These are phyloP conservation scores for Teunomyces atbi DNA, from an alignment of 805 yeast species.

Conservation along the genomic window DNA sequence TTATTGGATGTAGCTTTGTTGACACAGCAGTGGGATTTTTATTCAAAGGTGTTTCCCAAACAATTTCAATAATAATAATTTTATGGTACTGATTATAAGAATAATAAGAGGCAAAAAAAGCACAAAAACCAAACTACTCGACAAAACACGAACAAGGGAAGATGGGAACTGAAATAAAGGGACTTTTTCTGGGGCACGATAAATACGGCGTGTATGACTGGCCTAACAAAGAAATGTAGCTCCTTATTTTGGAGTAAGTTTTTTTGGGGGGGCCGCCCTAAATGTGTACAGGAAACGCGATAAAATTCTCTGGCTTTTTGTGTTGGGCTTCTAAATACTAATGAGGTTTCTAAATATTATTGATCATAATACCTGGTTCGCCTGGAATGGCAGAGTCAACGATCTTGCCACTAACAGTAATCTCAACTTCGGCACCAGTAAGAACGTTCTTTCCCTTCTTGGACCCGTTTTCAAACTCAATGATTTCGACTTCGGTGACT, in stretches of 20 bases:
- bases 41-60: no score
- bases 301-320: background rate
- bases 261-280: background rate
- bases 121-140: background rate
- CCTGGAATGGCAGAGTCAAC: conserved; percentile 90
- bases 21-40: no score
- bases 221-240: background rate
- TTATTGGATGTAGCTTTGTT: no score
- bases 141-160: background rate
- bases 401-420: conserved; percentile 63
- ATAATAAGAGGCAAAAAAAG: background rate
- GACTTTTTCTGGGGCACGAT: background rate
- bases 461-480: conserved; percentile 64
- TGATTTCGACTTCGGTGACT: conserved; percentile 56
- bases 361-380: conserved; percentile 79
- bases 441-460: conserved; percentile 60
- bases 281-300: conserved; percentile 1
- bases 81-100: no score
- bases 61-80: no score
- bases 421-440: conserved; percentile 67
- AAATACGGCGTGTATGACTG: background rate
- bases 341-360: conserved; percentile 59
- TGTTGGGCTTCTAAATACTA: no score
- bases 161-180: no score
- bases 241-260: conserved; percentile 1